Base-by-base conservation (phyloP, 1,139 yeast species). In the Candida freyschussii region DNA sequence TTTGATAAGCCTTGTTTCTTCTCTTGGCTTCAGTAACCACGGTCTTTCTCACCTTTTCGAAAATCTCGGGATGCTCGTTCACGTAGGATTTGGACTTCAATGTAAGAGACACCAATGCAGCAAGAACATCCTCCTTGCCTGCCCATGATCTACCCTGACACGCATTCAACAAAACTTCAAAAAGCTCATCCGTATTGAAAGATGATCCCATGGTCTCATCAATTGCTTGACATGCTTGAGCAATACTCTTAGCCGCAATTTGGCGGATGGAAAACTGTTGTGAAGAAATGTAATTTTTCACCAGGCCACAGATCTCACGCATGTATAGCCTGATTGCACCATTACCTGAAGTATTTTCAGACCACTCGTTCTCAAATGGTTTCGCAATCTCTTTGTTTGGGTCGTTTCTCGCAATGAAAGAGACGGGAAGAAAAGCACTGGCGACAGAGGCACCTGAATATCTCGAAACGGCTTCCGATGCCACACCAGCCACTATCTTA, bases 111-210 rank as follows among this genome's bases (percentile, higher is more conserved):
- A 85, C 81, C 31, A 89, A 59, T 0, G 96, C 86, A 26, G 74
- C 76, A 19, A 86, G 62, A 3, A 91, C 71, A 25, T 67, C 58
- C 44, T 86, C 96, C 52, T 91, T 91, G 7, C 97, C 97, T 13
- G 70, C 70, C 94, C 96, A 91, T 8, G 93, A 73, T 40, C 91
- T 74, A 1, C 96, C 96, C 35, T 69, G 65, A 39, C 80, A 68
- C 0, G 95, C 76, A 26, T 69, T 72, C 15, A 84, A 52, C 33
- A 87, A 63, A 6, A 78, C 63, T 0, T 62, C 60, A 36, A 84
- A 69, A 16, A 87, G 55, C 16, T 51, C 59, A 16, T 54, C 57
- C 25, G 62, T 56, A 12, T 43, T 40, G n/a, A 46, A 40, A 3
- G 40, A 36, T 9, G 39, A 21, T 18, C 63, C 59, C 11, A 61